A percentile compares a stretch with the other conserved stretches of the same genome.
These are phyloP conservation scores for Clausena lansium DNA, from an alignment of 345 rosid genomes.

Conservation along the genomic window DNA sequence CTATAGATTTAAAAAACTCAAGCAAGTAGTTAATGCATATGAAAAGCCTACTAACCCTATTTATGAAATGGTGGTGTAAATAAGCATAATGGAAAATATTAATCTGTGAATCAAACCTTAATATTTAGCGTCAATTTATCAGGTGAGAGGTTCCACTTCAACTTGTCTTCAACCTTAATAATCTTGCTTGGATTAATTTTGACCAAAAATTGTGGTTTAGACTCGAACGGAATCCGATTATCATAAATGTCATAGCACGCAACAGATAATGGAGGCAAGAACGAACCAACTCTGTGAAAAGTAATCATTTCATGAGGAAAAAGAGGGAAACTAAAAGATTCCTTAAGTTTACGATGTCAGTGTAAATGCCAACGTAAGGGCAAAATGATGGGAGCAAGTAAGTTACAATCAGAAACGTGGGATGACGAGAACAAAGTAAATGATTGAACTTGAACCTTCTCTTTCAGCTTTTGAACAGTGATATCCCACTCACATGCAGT, in stretches of 20 bases:
- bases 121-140: constrained; percentile 33
- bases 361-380: not conserved
- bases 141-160: constrained; percentile 38
- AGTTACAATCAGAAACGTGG: not conserved
- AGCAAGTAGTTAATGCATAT: not conserved
- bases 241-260: constrained; percentile 50
- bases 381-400: not conserved
- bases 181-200: constrained; percentile 24
- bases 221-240: constrained; percentile 40
- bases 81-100: not conserved
- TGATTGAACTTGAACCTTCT: not conserved
- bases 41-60: not conserved
- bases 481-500: not conserved
- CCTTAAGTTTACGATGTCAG: not conserved
- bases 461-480: not conserved
- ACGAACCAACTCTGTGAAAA: constrained; percentile 57
- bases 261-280: constrained; percentile 33
- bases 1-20: constrained; percentile 29
- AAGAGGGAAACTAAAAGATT: not conserved
- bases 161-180: constrained; percentile 21
- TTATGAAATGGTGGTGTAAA: not conserved
- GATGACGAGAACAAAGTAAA: not conserved
- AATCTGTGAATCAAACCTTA: constrained; percentile 32
- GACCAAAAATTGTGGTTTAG: constrained; percentile 36
- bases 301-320: not conserved